Conservation (phyloP, 1,284 basidiomycete species). For the Malassezia yamatoensis region DNA sequence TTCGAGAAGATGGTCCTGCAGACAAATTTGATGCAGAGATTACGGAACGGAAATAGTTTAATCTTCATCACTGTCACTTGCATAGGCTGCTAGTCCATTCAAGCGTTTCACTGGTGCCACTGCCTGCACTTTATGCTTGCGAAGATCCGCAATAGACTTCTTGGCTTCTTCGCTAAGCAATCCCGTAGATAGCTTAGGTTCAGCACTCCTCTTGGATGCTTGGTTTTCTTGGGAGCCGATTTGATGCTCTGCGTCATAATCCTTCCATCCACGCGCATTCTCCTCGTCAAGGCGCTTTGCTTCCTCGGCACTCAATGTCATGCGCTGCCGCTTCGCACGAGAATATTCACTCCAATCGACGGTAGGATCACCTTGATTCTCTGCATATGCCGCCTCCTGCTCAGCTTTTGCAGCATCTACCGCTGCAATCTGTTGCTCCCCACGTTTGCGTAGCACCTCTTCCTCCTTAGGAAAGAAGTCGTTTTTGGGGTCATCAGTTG, state of each 20-base stretch:
- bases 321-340: slow-evolving; percentile 25
- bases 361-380: slow-evolving; percentile 23
- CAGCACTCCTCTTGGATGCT: slow-evolving; percentile 6
- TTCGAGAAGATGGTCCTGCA: slow-evolving; percentile 21
- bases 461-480: slow-evolving; percentile 30
- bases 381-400: slow-evolving; percentile 23
- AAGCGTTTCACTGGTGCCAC: slow-evolving; percentile 17
- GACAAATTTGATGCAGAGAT: slow-evolving; percentile 27
- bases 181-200: not conserved
- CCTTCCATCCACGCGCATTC: slow-evolving; percentile 38
- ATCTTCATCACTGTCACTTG: slow-evolving; percentile 32
- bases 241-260: slow-evolving; percentile 2
- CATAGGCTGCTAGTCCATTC: slow-evolving; percentile 34
- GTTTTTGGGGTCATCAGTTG: slow-evolving; percentile 40
- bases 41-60: not conserved
- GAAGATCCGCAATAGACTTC: slow-evolving; percentile 23
- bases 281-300: slow-evolving; percentile 35
- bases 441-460: slow-evolving; percentile 25
- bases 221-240: slow-evolving; percentile 10
- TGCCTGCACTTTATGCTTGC: slow-evolving; percentile 12
- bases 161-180: slow-evolving; percentile 27
- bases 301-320: slow-evolving; percentile 28
- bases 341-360: slow-evolving; percentile 18
- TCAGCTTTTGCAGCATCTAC: slow-evolving; percentile 28
- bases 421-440: slow-evolving; percentile 28